Evolutionary conservation across 2,329 filamentous ascomycete species (phyloP).

Genomic region (Zymoseptoria crescenta): DNA sequence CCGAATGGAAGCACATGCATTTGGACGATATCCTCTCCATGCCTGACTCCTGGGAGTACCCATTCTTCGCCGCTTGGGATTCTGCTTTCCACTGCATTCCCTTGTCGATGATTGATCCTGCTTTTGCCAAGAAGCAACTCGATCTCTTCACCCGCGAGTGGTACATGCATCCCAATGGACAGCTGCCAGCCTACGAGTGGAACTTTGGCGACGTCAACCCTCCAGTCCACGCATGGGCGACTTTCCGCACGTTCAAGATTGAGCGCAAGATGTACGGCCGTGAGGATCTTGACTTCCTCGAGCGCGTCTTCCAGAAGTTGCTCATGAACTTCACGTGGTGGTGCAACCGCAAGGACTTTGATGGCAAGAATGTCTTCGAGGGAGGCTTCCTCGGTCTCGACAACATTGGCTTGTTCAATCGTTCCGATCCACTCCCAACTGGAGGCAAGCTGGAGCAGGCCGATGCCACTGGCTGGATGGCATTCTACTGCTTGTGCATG

Average conservation of each 20-base stretch:
- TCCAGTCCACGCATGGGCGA: slow-evolving; percentile 91
- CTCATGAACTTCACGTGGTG: slow-evolving; percentile 98
- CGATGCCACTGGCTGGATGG: slow-evolving; percentile 98
- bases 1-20: slow-evolving; percentile 89
- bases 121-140: slow-evolving; percentile 96
- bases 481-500: slow-evolving; percentile 94
- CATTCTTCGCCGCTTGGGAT: slow-evolving; percentile 96
- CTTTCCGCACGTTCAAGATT: slow-evolving; percentile 95
- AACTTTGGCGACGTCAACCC: slow-evolving; percentile 97
- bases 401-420: slow-evolving; percentile 96
- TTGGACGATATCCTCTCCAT: slow-evolving; percentile 93
- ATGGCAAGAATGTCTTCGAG: slow-evolving; percentile 96
- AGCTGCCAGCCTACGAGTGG: slow-evolving; percentile 91
- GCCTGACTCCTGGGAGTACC: slow-evolving; percentile 98
- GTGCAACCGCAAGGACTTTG: slow-evolving; percentile 91
- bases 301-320: slow-evolving; percentile 93
- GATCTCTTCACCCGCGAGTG: slow-evolving; percentile 94
- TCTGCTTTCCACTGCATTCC: slow-evolving; percentile 95
- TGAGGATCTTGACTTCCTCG: slow-evolving; percentile 89
- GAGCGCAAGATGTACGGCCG: slow-evolving; percentile 94
- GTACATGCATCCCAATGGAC: slow-evolving; percentile 98
- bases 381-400: slow-evolving; percentile 91
- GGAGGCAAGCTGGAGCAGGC: slow-evolving; percentile 92
- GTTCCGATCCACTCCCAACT: slow-evolving; percentile 87
- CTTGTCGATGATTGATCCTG: slow-evolving; percentile 92